Evolutionary conservation across 2,329 filamentous ascomycete genomes (phyloP).

Genomic region (Apiospora pterosperma): DNA sequence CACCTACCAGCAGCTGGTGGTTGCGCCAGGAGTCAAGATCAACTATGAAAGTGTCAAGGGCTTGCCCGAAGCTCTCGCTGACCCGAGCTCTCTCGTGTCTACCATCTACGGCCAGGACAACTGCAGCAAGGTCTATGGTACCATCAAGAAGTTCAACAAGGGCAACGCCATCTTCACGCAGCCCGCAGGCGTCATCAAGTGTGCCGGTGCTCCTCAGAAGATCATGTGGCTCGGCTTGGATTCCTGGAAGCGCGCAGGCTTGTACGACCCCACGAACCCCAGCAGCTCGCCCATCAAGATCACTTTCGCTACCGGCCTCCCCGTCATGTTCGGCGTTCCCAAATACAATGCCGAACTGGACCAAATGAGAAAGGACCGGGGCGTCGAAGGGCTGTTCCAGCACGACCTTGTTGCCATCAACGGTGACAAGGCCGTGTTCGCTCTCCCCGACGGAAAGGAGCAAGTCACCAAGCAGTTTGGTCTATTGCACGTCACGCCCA

Average conservation of each 20-base stretch:
- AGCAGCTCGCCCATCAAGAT: constrained; percentile 21
- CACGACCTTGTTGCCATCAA: constrained; percentile 34
- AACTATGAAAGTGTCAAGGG: constrained; percentile 32
- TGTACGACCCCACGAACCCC: constrained; percentile 16
- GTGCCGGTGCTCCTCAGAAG: constrained; percentile 36
- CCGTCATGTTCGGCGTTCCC: constrained; percentile 35
- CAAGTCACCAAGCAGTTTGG: constrained; percentile 30
- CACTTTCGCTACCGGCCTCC: constrained; percentile 31
- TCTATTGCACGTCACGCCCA: constrained; percentile 34
- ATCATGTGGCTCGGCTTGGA: constrained; percentile 37
- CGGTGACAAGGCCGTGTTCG: constrained; percentile 29
- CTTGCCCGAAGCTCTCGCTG: constrained; percentile 29
- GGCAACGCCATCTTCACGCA: constrained; percentile 36
- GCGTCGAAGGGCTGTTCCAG: constrained; percentile 35
- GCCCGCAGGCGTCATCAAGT: constrained; percentile 35
- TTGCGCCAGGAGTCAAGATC: constrained; percentile 32
- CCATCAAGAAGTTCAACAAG: constrained; percentile 31
- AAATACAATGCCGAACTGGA: constrained; percentile 34
- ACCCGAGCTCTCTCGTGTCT: constrained; percentile 30
- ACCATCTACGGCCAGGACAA: constrained; percentile 35
- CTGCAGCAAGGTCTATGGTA: constrained; percentile 31
- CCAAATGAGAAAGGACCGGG: constrained; percentile 28
- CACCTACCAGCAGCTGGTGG: constrained; percentile 34
- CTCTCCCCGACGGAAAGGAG: constrained; percentile 24
- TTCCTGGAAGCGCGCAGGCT: constrained; percentile 32